Percentiles rank a stretch among this genome's conserved stretches.
Evolutionary conservation across 2,329 filamentous ascomycete genomes (phyloP).

Genomic region (Diplodia seriata): DNA sequence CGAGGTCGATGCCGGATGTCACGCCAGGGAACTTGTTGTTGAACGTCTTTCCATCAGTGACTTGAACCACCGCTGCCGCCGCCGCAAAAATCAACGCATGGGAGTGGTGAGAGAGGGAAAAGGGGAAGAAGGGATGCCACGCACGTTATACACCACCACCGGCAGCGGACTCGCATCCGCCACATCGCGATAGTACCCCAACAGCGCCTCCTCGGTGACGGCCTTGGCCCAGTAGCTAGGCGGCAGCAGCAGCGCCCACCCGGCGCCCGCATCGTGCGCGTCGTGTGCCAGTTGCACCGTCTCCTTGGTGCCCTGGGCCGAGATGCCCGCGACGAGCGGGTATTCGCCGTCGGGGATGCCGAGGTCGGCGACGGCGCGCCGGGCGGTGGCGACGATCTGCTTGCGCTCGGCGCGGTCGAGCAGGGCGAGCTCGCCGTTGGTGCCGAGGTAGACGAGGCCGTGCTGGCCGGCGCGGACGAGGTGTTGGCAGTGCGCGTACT

Average conservation of each 20-base stretch:
- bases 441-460: slow-evolving; percentile 57
- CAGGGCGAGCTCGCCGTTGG: slow-evolving; percentile 56
- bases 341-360: slow-evolving; percentile 42
- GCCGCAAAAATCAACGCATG: too few relatives aligned
- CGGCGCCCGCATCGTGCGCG: slow-evolving; percentile 49
- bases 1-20: slow-evolving; percentile 71
- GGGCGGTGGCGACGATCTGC: slow-evolving; percentile 51
- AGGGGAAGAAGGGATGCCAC: too few relatives aligned
- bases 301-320: slow-evolving; percentile 49
- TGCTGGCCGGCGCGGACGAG: slow-evolving; percentile 55
- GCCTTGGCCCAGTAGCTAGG: slow-evolving; percentile 53
- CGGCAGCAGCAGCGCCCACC: slow-evolving; percentile 49
- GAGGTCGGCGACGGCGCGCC: slow-evolving; percentile 49
- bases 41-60: too few relatives aligned
- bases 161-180: slow-evolving; percentile 46
- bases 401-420: slow-evolving; percentile 52
- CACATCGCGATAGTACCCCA: slow-evolving; percentile 50
- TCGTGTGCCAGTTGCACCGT: slow-evolving; percentile 49
- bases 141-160: slow-evolving; percentile 41
- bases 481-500: slow-evolving; percentile 51
- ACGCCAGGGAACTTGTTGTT: slow-evolving; percentile 64
- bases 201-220: slow-evolving; percentile 44
- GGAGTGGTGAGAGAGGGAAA: too few relatives aligned
- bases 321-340: slow-evolving; percentile 56
- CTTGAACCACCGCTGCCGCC: too few relatives aligned